Conservation (phyloP, 148 eudicot species). For the Camellia japonica region DNA sequence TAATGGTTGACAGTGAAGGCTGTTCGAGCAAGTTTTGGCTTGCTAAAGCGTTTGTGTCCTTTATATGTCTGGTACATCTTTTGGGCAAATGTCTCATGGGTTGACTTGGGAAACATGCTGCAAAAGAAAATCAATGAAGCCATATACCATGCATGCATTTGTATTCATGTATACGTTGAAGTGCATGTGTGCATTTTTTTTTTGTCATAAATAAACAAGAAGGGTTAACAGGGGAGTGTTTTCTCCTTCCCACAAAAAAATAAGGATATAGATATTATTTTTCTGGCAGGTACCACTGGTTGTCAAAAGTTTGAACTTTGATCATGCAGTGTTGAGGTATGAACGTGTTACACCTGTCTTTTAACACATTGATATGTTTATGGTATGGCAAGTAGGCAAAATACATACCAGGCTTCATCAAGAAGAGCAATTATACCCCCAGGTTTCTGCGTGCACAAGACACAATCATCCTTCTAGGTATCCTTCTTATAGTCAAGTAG, state of each 20-base stretch:
- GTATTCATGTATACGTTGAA: neutral
- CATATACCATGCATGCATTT: neutral
- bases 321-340: neutral
- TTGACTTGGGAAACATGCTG: slow-evolving; percentile 99
- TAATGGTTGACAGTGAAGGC: slow-evolving; percentile 88
- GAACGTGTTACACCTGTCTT: neutral
- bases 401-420: slow-evolving; percentile 97
- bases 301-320: slow-evolving; percentile 2
- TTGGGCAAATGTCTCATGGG: slow-evolving; percentile 98
- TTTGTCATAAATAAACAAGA: neutral
- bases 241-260: neutral
- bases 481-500: neutral
- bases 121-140: slow-evolving; percentile 26
- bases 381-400: slow-evolving; percentile 16
- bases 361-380: slow-evolving; percentile 1
- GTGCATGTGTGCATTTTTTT: no score
- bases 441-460: slow-evolving; percentile 77
- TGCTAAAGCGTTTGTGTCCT: slow-evolving; percentile 82
- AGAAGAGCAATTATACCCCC: slow-evolving; percentile 99
- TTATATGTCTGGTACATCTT: slow-evolving; percentile 98
- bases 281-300: neutral
- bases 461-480: slow-evolving; percentile 4
- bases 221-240: neutral
- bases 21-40: slow-evolving; percentile 97
- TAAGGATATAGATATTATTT: slow-evolving; percentile 7